Evolutionary conservation across 495 filamentous ascomycete genomes (phyloP).

Genomic region (Tetracladium marchalianum): DNA sequence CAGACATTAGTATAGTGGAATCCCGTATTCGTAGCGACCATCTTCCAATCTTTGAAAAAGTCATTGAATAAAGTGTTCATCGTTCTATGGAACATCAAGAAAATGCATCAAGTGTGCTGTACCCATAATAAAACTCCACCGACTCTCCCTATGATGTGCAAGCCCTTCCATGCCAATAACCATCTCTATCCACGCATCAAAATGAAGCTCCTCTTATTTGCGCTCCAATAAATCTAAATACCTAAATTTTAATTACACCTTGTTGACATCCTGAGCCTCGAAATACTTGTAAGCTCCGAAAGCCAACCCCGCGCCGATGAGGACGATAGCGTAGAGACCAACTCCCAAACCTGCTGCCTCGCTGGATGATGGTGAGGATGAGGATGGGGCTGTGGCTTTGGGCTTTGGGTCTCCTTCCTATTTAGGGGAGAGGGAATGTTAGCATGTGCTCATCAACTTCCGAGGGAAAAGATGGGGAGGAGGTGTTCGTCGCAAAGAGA

Average conservation of each 20-base stretch:
- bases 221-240: neutral
- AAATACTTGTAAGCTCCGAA: slow-evolving; percentile 86
- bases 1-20: no score
- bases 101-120: no score
- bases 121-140: no score
- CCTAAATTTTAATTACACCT: slow-evolving; percentile 14
- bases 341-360: slow-evolving; percentile 56
- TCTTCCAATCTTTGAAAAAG: no score
- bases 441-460: slow-evolving; percentile 3
- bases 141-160: neutral
- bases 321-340: slow-evolving; percentile 72
- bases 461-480: slow-evolving; percentile 11
- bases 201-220: neutral
- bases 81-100: no score
- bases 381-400: slow-evolving; percentile 36
- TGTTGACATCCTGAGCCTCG: slow-evolving; percentile 45
- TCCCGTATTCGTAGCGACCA: no score
- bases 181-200: no score
- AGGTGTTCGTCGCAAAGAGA: slow-evolving; percentile 1
- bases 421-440: slow-evolving; percentile 5
- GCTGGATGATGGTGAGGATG: slow-evolving; percentile 38
- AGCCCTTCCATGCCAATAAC: neutral
- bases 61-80: no score
- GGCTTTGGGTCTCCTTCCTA: slow-evolving; percentile 82
- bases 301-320: slow-evolving; percentile 67